A percentile compares a stretch with the other conserved stretches of the same genome.
Evolutionary conservation across 768 basidiomycete species (phyloP).

Genomic region (Tricholoma matsutake): DNA sequence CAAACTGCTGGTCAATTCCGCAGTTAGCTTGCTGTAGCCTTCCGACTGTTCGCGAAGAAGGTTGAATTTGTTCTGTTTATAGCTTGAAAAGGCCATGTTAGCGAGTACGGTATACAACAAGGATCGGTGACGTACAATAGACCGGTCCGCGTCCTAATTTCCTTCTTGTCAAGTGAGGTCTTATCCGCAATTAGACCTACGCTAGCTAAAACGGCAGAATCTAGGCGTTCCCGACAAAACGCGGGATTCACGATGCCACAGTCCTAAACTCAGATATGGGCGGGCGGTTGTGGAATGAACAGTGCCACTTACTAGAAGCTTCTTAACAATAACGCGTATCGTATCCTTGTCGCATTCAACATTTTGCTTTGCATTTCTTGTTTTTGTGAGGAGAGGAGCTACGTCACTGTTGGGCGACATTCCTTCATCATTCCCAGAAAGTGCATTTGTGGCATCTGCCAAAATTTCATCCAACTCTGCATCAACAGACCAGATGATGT

Average conservation of each 20-base stretch:
- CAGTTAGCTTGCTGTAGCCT: constrained; percentile 90
- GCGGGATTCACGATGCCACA: constrained; percentile 53
- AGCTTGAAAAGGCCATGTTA: constrained; percentile 46
- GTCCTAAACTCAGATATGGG: constrained; percentile 39
- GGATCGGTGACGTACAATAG: constrained; percentile 60
- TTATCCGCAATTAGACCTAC: constrained; percentile 73
- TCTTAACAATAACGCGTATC: constrained; percentile 55
- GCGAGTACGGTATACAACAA: not conserved
- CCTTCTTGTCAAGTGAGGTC: constrained; percentile 67
- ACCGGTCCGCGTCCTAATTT: constrained; percentile 75
- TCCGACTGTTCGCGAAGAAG: constrained; percentile 96
- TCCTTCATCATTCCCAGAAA: constrained; percentile 34
- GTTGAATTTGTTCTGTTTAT: constrained; percentile 98
- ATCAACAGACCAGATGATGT: constrained; percentile 82
- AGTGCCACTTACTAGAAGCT: constrained; percentile 51
- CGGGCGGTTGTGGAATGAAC: not conserved
- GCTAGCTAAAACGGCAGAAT: constrained; percentile 56
- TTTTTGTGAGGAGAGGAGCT: constrained; percentile 29
- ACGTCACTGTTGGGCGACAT: constrained; percentile 14
- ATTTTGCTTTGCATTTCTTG: constrained; percentile 45
- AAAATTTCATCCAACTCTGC: constrained; percentile 70
- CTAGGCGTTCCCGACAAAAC: constrained; percentile 73
- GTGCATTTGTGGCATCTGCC: constrained; percentile 46
- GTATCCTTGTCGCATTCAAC: constrained; percentile 64
- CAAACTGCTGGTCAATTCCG: constrained; percentile 75